phyloP scores from a whole-genome alignment of 176 grass and related monocot genomes.

The Eragrostis curvula region DNA sequence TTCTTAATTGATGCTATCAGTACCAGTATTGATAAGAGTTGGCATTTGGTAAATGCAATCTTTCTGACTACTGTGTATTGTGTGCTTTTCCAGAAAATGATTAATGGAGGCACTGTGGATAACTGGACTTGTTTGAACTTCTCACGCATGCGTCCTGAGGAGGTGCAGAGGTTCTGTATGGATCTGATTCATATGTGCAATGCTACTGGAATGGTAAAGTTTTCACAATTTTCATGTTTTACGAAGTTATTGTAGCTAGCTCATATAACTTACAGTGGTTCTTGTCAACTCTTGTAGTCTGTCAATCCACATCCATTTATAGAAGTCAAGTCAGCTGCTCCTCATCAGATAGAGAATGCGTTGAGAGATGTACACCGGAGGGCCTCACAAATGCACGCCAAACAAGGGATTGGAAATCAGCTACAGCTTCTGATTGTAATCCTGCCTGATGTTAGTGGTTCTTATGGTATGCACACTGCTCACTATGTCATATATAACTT shows the following conservation, averaged over 20 bases:
- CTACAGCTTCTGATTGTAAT: conserved; percentile 72
- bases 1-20: not conserved
- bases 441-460: conserved; percentile 63
- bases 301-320: conserved; percentile 57
- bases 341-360: conserved; percentile 50
- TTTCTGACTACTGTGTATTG: not conserved
- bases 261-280: conserved; percentile 15
- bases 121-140: conserved; percentile 77
- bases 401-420: conserved; percentile 13
- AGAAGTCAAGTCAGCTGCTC: conserved; percentile 16
- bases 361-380: conserved; percentile 58
- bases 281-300: conserved; percentile 39
- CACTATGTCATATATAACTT: not conserved
- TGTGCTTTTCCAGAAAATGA: conserved; percentile 69
- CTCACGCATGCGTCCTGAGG: conserved; percentile 47
- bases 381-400: conserved; percentile 5
- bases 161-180: conserved; percentile 56
- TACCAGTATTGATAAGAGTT: not conserved
- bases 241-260: not conserved
- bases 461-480: conserved; percentile 59
- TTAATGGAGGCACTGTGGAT: conserved; percentile 64
- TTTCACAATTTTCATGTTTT: not conserved
- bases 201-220: conserved; percentile 67
- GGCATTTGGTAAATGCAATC: not conserved
- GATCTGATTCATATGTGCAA: conserved; percentile 73